A percentile compares a stretch with the other conserved stretches of the same genome.
Evolutionary conservation across 148 eudicot species (phyloP).

Genomic region (Spergularia bocconei): DNA sequence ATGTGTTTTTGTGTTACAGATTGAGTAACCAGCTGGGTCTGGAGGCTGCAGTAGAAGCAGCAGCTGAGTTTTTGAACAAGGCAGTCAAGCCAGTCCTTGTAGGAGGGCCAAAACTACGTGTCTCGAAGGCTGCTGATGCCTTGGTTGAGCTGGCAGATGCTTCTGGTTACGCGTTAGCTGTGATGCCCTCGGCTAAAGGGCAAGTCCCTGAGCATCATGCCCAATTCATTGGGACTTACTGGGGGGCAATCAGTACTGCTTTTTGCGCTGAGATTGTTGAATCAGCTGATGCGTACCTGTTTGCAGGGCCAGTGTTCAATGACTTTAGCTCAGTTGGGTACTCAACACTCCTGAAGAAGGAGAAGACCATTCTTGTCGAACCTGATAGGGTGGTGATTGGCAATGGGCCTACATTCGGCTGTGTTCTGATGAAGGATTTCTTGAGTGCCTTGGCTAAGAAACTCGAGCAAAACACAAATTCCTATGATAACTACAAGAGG

Average conservation of each 20-base stretch:
- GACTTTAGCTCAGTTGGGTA: constrained; percentile 78
- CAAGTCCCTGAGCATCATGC: constrained; percentile 61
- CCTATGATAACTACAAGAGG: constrained; percentile 62
- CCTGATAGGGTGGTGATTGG: constrained; percentile 60
- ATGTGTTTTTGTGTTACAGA: constrained; percentile 25
- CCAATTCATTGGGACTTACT: constrained; percentile 59
- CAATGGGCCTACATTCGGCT: constrained; percentile 64
- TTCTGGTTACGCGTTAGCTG: constrained; percentile 48
- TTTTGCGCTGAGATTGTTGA: constrained; percentile 70
- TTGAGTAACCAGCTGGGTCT: constrained; percentile 50
- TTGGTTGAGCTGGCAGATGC: constrained; percentile 53
- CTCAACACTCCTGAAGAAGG: constrained; percentile 59
- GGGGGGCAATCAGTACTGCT: constrained; percentile 69
- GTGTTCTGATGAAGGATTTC: constrained; percentile 67
- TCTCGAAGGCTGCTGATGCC: constrained; percentile 44
- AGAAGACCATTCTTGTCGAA: constrained; percentile 56
- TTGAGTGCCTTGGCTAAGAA: constrained; percentile 44
- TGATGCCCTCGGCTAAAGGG: constrained; percentile 68
- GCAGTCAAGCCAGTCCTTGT: constrained; percentile 79
- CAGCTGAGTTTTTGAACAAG: constrained; percentile 58
- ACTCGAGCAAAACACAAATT: constrained; percentile 44
- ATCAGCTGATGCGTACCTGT: constrained; percentile 64
- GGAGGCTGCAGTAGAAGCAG: constrained; percentile 61
- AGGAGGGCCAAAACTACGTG: constrained; percentile 57
- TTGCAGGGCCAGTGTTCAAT: constrained; percentile 67